These are phyloP conservation scores for Myriosclerotinia scirpicola DNA, from an alignment of 2,329 filamentous ascomycete species.

Conservation along the genomic window DNA sequence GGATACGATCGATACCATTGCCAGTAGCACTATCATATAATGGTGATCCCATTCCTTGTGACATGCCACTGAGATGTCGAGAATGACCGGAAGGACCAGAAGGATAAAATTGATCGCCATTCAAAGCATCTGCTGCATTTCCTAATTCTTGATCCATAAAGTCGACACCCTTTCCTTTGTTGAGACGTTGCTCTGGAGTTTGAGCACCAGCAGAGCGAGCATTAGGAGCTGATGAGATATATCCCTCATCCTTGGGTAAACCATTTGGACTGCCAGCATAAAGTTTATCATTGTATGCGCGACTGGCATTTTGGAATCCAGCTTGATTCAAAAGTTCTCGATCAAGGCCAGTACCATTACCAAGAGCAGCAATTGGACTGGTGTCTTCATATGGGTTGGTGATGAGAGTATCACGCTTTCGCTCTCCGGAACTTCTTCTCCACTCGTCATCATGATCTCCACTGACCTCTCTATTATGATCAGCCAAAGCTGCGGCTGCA, in stretches of 20 bases:
- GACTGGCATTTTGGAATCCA: slow-evolving; percentile 42
- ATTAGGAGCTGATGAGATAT: slow-evolving; percentile 72
- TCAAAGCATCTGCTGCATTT: slow-evolving; percentile 49
- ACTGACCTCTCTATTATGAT: slow-evolving; percentile 54
- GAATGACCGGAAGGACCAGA: slow-evolving; percentile 58
- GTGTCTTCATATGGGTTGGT: slow-evolving; percentile 68
- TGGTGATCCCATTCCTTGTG: slow-evolving; percentile 85
- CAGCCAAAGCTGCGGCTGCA: slow-evolving; percentile 52
- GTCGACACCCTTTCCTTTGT: slow-evolving; percentile 45
- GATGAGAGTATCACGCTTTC: slow-evolving; percentile 64
- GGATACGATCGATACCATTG: slow-evolving; percentile 83
- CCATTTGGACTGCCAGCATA: slow-evolving; percentile 54
- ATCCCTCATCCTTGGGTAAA: slow-evolving; percentile 79
- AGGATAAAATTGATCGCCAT: slow-evolving; percentile 64
- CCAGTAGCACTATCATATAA: slow-evolving; percentile 89
- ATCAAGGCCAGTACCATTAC: slow-evolving; percentile 39
- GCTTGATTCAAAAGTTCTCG: slow-evolving; percentile 48
- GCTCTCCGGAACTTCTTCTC: slow-evolving; percentile 60
- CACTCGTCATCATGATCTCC: slow-evolving; percentile 64
- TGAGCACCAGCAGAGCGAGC: slow-evolving; percentile 51
- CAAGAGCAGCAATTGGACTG: slow-evolving; percentile 56
- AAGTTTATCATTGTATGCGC: slow-evolving; percentile 44
- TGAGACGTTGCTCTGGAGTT: slow-evolving; percentile 47
- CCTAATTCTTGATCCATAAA: slow-evolving; percentile 55
- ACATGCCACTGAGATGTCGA: slow-evolving; percentile 82